phyloP scores from a whole-genome alignment of 2,329 filamentous ascomycete genomes.

The Mycosphaerella sp. region DNA sequence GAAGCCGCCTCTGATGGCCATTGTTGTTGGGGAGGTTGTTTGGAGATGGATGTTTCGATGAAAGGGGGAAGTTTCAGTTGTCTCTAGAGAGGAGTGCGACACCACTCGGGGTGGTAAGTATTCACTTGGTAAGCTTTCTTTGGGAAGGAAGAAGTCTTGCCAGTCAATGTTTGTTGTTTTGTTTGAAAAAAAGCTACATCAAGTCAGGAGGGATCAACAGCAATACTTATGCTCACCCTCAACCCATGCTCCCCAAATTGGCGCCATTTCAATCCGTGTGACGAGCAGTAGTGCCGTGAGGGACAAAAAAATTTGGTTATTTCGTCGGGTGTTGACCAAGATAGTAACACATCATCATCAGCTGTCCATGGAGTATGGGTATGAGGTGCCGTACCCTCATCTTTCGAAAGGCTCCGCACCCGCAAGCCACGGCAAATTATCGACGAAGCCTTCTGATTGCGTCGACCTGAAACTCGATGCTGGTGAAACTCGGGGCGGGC shows the following conservation, averaged over 20 bases:
- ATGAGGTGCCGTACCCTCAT: not conserved
- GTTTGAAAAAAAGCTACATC: too few relatives aligned
- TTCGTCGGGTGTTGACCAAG: not conserved
- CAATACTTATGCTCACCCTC: not conserved
- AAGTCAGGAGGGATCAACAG: not conserved
- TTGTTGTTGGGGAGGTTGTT: not conserved
- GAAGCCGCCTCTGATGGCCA: slow-evolving; percentile 12
- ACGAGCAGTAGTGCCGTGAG: not conserved
- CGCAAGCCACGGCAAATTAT: not conserved
- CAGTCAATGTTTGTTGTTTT: too few relatives aligned
- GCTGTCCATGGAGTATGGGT: not conserved
- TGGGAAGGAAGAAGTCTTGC: too few relatives aligned
- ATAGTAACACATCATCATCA: not conserved
- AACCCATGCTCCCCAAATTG: too few relatives aligned
- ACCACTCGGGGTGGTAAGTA: too few relatives aligned
- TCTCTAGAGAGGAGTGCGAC: too few relatives aligned
- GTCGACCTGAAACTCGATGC: not conserved
- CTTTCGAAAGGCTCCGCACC: not conserved
- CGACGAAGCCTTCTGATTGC: not conserved
- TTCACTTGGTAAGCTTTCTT: too few relatives aligned
- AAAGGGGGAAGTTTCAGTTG: too few relatives aligned
- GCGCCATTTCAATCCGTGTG: too few relatives aligned
- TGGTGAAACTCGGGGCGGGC: not conserved
- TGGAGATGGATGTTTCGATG: too few relatives aligned
- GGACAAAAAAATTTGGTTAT: too few relatives aligned